Conservation (phyloP, 2,329 filamentous ascomycete species). For the Scedosporium apiospermum region DNA sequence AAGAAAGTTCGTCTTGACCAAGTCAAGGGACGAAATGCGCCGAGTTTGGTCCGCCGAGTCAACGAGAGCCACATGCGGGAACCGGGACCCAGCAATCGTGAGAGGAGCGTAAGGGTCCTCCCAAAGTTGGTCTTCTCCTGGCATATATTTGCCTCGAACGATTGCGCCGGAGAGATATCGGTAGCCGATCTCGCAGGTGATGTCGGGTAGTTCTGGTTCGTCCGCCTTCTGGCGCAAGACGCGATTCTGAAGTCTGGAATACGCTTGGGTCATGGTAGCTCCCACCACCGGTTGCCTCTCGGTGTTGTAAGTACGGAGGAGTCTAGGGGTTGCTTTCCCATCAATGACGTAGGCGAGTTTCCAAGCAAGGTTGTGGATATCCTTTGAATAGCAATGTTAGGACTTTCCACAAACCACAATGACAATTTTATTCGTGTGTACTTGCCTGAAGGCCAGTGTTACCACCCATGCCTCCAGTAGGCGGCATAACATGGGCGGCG, state of each 20-base stretch:
- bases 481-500: neutral
- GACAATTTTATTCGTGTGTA: too few relatives aligned
- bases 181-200: slow-evolving; percentile 6
- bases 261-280: neutral
- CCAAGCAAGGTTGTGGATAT: neutral
- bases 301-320: neutral
- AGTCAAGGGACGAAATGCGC: neutral
- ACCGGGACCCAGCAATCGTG: neutral
- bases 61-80: neutral
- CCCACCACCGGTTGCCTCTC: neutral
- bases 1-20: neutral
- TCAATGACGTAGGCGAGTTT: neutral
- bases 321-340: neutral
- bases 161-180: slow-evolving; percentile 16
- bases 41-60: neutral
- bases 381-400: neutral
- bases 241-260: neutral
- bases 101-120: neutral
- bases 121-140: neutral
- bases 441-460: neutral
- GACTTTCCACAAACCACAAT: neutral
- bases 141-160: neutral
- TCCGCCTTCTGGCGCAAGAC: neutral
- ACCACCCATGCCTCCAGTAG: neutral
- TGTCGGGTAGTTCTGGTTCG: neutral